Base-by-base conservation (phyloP, 163 green algal species). In the Scenedesmus sp. region DNA sequence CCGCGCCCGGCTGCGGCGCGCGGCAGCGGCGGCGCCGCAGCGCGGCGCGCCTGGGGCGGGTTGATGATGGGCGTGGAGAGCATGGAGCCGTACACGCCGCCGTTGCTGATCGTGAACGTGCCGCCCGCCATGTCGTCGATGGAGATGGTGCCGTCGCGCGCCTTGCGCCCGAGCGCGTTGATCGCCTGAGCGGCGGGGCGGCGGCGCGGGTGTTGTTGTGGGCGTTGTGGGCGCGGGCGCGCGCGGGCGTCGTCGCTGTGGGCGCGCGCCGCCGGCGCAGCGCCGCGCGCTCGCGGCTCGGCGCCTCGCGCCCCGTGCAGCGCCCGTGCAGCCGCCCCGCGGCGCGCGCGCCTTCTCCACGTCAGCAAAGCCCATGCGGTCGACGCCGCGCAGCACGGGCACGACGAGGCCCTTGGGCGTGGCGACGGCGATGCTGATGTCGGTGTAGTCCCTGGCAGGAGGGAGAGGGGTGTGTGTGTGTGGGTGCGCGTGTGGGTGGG, bases 51-150 rank as follows among this genome's bases (percentile, higher is more conserved):
- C 85, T 94, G 91, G 1, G 97, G 97, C 17, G 95, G 95, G 86
- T 99, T 99, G 90, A 99, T 98, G 90, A 99, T 99, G 78, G 97
- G 97, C 15, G 96, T 99, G 77, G 86, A 94, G 53, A 99, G 88
- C 79, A 99, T 78, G 70, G 80, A 94, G 77, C 97, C 97, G 80
- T 98, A 99, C 29, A 99, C 95, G 69, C 97, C 97, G 28, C 97
- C 97, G 82, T 99, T 99, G 81, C 87, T 95, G 89, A 99, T 99
- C 67, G 97, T 99, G 89, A 99, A 99, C 51, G 97, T 99, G 76
- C 97, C 97, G 22, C 97, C 97, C 0, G 96, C 92, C 97, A 99
- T 99, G 45, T 99, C 97, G 65, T 99, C 97, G 50, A 99, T 98
- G 65, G 86, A 92, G 45, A 99, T 92, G 13, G 90, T 96, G 58